Conservation (phyloP, 352 stramenopile species). For the Pilasporangium apinafurcum region DNA sequence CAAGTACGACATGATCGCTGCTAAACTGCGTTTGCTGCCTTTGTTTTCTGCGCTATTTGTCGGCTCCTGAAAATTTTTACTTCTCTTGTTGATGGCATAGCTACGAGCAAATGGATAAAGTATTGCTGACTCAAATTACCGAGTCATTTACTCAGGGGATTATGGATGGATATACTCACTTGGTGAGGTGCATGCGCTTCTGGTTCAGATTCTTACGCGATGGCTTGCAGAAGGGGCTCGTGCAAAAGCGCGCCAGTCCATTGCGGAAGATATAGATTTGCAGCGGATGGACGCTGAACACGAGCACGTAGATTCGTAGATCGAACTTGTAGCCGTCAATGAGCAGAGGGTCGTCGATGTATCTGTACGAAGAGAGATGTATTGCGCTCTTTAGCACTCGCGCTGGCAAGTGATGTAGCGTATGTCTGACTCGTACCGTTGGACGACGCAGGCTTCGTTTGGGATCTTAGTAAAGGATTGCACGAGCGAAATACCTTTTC, state of each 20-base stretch:
- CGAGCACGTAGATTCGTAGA: slow-evolving; percentile 81
- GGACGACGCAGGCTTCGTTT: slow-evolving; percentile 32
- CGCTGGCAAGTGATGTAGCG: no score
- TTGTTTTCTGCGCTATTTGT: slow-evolving; percentile 9
- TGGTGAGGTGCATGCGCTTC: slow-evolving; percentile 43
- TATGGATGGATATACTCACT: slow-evolving; percentile 13
- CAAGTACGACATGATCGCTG: slow-evolving; percentile 22
- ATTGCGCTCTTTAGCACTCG: background rate
- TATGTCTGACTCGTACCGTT: slow-evolving; percentile 17
- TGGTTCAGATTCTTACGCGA: slow-evolving; percentile 26
- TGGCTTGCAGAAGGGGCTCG: slow-evolving; percentile 29
- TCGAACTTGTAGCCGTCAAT: slow-evolving; percentile 94
- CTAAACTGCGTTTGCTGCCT: slow-evolving; percentile 30
- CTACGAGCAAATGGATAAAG: slow-evolving; percentile 9
- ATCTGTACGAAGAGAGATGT: slow-evolving; percentile 31
- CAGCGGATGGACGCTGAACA: slow-evolving; percentile 53
- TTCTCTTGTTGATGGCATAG: slow-evolving; percentile 44
- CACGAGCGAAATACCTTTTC: slow-evolving; percentile 35
- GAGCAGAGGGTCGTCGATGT: slow-evolving; percentile 89
- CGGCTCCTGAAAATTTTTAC: slow-evolving; percentile 25
- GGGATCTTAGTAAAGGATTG: slow-evolving; percentile 25
- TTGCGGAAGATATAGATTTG: slow-evolving; percentile 84
- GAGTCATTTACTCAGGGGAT: no score
- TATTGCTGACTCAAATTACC: no score
- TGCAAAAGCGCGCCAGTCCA: slow-evolving; percentile 82